Conservation (phyloP, 345 rosid genomes). For the Eutrema heterophyllum region DNA sequence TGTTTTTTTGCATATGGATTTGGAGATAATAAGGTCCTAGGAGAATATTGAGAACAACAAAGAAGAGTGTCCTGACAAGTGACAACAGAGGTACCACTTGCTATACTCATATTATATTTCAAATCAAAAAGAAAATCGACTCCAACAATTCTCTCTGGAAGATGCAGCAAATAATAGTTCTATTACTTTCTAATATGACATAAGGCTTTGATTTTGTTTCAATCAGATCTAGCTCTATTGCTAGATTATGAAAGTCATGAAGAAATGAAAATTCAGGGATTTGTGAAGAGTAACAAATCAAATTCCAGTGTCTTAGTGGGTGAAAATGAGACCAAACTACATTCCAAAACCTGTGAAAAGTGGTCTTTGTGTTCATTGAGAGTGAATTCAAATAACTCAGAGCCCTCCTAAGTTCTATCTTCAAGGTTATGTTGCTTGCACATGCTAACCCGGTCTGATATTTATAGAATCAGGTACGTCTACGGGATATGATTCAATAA, state of each 20-base stretch:
- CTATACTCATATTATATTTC: not conserved
- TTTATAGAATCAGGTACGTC: slow-evolving; percentile 22
- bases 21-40: not conserved
- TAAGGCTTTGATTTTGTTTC: not conserved
- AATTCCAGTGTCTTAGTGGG: not conserved
- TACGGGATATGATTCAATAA: slow-evolving; percentile 39
- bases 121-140: not conserved
- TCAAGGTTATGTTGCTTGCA: slow-evolving; percentile 10
- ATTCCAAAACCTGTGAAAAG: slow-evolving; percentile 9
- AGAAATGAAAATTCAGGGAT: not conserved
- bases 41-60: not conserved
- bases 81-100: slow-evolving; percentile 12
- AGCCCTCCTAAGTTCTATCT: slow-evolving; percentile 4
- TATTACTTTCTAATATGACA: not conserved
- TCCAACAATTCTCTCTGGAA: not conserved
- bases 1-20: slow-evolving; percentile 7
- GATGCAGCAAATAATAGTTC: not conserved
- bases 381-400: slow-evolving; percentile 3
- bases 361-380: not conserved
- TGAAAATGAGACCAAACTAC: slow-evolving; percentile 17
- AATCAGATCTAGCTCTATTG: slow-evolving; percentile 3
- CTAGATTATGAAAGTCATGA: not conserved
- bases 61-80: slow-evolving; percentile 2
- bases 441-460: slow-evolving; percentile 7
- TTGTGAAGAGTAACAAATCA: not conserved